These are phyloP conservation scores for Trebouxiophyceae sp. DNA, from an alignment of 163 green algal genomes.

Conservation along the genomic window DNA sequence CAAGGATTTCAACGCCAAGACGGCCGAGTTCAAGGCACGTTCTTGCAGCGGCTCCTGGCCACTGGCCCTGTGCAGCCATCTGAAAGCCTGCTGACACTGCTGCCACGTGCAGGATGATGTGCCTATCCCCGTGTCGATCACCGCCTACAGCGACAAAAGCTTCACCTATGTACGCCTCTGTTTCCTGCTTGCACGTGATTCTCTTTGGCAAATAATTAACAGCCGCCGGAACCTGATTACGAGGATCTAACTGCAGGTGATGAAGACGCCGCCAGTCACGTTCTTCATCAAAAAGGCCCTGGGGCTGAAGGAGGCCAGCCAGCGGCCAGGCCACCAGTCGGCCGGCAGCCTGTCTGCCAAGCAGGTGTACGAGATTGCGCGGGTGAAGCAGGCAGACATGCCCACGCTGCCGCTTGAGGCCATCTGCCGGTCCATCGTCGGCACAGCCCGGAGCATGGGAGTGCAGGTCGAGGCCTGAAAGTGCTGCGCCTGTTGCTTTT, in stretches of 20 bases:
- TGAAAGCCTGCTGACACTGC: too few species aligned
- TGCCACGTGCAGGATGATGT: slow-evolving; percentile 33
- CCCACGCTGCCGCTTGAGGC: slow-evolving; percentile 53
- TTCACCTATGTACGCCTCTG: slow-evolving; percentile 73
- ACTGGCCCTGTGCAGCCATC: neutral
- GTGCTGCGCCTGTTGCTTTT: too few species aligned
- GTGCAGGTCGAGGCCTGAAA: slow-evolving; percentile 69
- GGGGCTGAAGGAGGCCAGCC: slow-evolving; percentile 45
- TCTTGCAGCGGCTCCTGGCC: neutral
- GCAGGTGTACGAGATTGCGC: slow-evolving; percentile 82
- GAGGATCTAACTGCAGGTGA: slow-evolving; percentile 32
- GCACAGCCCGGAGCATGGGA: slow-evolving; percentile 76
- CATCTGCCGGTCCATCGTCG: slow-evolving; percentile 60
- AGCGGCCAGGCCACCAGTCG: slow-evolving; percentile 65
- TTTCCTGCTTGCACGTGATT: too few species aligned
- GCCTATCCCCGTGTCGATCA: slow-evolving; percentile 69
- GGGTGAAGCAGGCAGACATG: slow-evolving; percentile 66
- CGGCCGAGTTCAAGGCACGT: slow-evolving; percentile 64
- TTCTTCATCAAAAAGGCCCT: slow-evolving; percentile 84
- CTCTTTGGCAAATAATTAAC: too few species aligned
- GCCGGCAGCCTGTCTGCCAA: slow-evolving; percentile 68
- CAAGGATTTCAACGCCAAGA: slow-evolving; percentile 96
- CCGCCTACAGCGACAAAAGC: slow-evolving; percentile 79
- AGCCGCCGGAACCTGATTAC: too few species aligned
- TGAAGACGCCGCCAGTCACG: slow-evolving; percentile 66